Evolutionary conservation across 2,329 filamentous ascomycete species (phyloP).

Genomic region (Ophiostoma quercus): DNA sequence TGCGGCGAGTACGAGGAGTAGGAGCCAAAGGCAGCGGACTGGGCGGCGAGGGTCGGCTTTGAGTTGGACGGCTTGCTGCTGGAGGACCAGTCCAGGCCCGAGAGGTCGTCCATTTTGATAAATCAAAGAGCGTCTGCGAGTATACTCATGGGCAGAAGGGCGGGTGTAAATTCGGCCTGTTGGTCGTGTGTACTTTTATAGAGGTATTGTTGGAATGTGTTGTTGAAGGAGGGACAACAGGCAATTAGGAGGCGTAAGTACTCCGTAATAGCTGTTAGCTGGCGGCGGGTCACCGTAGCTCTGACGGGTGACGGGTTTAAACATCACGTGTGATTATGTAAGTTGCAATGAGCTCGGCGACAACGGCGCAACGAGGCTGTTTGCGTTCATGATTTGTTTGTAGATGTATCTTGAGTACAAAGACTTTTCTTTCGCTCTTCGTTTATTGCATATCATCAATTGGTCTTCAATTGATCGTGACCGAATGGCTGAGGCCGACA

Average conservation of each 20-base stretch:
- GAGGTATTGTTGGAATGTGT: neutral
- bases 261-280: neutral
- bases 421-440: neutral
- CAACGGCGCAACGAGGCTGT: neutral
- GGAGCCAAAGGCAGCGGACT: conserved; percentile 44
- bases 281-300: neutral
- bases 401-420: neutral
- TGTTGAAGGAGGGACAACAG: neutral
- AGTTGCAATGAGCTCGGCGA: neutral
- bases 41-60: conserved; percentile 30
- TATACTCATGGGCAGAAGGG: conserved; percentile 6
- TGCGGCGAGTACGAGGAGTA: conserved; percentile 41
- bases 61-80: conserved; percentile 29
- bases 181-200: conserved; percentile 1
- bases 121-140: neutral
- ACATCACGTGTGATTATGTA: conserved; percentile 13
- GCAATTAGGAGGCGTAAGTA: neutral
- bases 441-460: neutral
- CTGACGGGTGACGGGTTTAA: neutral
- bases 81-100: conserved; percentile 55
- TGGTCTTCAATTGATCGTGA: neutral
- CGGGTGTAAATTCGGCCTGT: neutral
- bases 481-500: neutral
- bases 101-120: conserved; percentile 55
- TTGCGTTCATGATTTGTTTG: neutral